A percentile compares a stretch with the other conserved stretches of the same genome.
Evolutionary conservation across 805 yeast species (phyloP).

Genomic region (Wickerhamiella australiensis): DNA sequence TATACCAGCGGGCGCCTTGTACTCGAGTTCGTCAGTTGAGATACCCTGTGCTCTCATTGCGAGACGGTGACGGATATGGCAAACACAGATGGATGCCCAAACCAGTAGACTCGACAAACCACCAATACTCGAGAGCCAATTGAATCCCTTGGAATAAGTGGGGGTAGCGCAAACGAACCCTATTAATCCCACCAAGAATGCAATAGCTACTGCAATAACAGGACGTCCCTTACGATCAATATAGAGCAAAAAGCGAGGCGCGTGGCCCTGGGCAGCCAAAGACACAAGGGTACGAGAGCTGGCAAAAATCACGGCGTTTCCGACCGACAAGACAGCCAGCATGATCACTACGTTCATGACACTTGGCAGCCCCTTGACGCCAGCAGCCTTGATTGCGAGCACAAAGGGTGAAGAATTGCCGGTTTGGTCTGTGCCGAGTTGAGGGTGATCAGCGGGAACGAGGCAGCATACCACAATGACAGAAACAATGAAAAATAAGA

Average conservation of each 20-base stretch:
- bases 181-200: constrained; percentile 40
- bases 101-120: constrained; percentile 65
- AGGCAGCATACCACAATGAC: constrained; percentile 49
- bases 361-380: constrained; percentile 54
- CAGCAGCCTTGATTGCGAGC: constrained; percentile 55
- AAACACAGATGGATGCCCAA: constrained; percentile 62
- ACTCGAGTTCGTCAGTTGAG: constrained; percentile 53
- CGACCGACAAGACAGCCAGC: constrained; percentile 62
- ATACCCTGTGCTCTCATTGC: constrained; percentile 56
- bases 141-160: constrained; percentile 41
- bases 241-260: constrained; percentile 52
- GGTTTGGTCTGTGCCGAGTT: constrained; percentile 42
- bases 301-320: constrained; percentile 59
- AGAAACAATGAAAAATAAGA: constrained; percentile 55
- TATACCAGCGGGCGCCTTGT: constrained; percentile 54
- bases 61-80: constrained; percentile 56
- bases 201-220: constrained; percentile 43
- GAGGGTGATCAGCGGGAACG: constrained; percentile 48
- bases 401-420: constrained; percentile 65
- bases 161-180: constrained; percentile 53
- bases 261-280: constrained; percentile 52
- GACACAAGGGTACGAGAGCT: constrained; percentile 59
- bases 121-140: constrained; percentile 66
- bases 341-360: constrained; percentile 61
- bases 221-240: constrained; percentile 75